Conservation (phyloP, 2,329 filamentous ascomycete genomes). For the Hypocreales sp. region DNA sequence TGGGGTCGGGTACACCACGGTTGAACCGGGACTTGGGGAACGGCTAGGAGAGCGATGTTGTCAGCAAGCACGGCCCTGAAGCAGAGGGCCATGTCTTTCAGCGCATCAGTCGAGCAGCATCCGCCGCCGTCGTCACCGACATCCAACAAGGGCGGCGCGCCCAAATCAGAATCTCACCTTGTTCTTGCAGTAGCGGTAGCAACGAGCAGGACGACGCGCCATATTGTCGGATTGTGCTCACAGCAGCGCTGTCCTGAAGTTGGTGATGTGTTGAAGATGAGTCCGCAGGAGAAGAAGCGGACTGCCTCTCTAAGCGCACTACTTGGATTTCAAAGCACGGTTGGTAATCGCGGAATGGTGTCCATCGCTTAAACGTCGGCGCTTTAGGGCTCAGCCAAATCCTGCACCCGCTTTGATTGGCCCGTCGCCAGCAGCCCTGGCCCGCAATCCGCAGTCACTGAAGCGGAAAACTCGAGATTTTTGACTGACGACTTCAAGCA, state of each 20-base stretch:
- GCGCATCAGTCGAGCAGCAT: no score
- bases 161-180: conserved; percentile 72
- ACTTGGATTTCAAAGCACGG: conserved; percentile 38
- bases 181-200: conserved; percentile 99
- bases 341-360: conserved; percentile 15
- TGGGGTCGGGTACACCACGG: conserved; percentile 83
- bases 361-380: conserved; percentile 20
- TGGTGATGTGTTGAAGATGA: conserved; percentile 20
- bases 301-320: conserved; percentile 14
- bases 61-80: no score
- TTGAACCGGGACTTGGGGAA: conserved; percentile 99
- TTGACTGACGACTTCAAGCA: no score
- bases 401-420: conserved; percentile 12
- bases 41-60: conserved; percentile 36
- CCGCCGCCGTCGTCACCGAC: no score
- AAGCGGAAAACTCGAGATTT: no score
- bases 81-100: no score
- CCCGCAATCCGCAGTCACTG: conserved; percentile 7
- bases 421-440: conserved; percentile 5
- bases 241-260: conserved; percentile 11
- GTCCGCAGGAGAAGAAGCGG: conserved; percentile 11
- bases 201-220: conserved; percentile 98
- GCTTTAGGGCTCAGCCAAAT: conserved; percentile 19
- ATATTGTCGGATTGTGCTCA: conserved; percentile 61
- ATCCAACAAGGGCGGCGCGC: no score